A percentile compares a stretch with the other conserved stretches of the same genome.
Evolutionary conservation across 108 stramenopile genomes (phyloP).

Genomic region (Skeletonema menzelii): DNA sequence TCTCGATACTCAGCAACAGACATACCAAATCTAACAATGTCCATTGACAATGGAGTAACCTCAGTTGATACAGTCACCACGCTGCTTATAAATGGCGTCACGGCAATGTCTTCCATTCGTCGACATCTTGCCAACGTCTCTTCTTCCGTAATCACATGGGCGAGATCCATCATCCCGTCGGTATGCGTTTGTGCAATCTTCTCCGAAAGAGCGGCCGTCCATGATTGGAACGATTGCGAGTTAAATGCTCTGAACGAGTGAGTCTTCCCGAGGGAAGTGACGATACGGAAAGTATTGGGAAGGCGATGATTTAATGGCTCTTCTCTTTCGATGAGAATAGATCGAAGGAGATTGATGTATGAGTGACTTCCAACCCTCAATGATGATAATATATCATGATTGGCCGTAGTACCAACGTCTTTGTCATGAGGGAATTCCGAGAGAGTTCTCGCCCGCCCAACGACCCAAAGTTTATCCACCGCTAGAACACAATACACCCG

Average conservation of each 20-base stretch:
- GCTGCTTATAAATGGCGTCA: conserved; percentile 19
- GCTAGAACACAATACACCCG: conserved; percentile 47
- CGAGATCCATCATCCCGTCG: conserved; percentile 48
- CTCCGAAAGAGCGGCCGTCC: conserved; percentile 31
- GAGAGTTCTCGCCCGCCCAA: conserved; percentile 38
- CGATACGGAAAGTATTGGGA: conserved; percentile 40
- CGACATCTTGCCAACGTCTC: conserved; percentile 34
- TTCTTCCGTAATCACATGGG: conserved; percentile 47
- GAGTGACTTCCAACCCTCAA: conserved; percentile 32
- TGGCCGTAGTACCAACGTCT: not conserved
- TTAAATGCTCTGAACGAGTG: conserved; percentile 41
- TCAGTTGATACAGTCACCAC: conserved; percentile 12
- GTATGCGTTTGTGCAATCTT: conserved; percentile 32
- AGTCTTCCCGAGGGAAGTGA: conserved; percentile 14
- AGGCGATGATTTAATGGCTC: conserved; percentile 36
- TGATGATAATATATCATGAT: conserved; percentile 22
- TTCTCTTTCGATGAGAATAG: conserved; percentile 26
- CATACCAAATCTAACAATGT: conserved; percentile 30
- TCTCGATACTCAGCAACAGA: conserved; percentile 37
- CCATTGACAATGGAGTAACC: conserved; percentile 12
- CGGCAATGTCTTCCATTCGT: conserved; percentile 31
- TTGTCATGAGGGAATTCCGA: not conserved
- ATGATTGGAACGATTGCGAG: conserved; percentile 27
- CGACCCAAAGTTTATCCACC: conserved; percentile 44
- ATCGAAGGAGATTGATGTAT: conserved; percentile 36